Base-by-base conservation (phyloP, 345 rosid genomes). In the Gossypium bickii region DNA sequence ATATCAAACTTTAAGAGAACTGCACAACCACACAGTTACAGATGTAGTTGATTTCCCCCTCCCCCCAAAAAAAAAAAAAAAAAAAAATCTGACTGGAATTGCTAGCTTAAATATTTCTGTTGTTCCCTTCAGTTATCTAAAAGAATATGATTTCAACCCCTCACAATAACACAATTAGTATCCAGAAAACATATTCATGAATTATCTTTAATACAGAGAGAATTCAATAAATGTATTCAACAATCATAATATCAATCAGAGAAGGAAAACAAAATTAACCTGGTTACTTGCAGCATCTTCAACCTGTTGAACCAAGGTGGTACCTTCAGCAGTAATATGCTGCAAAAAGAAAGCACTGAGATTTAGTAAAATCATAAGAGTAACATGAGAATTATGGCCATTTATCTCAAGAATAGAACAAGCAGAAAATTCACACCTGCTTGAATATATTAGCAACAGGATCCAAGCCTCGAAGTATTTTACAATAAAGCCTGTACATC, bases 261-360 rank as follows among this genome's bases (percentile, higher is more conserved):
- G 15, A 11, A 64, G 51, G 11, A 63, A 9, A 77, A 8, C 25
- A 16, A 0, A 10, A 45, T 22, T 20, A 74, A 91, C 96, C 94
- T 90, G 93, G 82, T 78, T 90, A 74, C 87, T 90, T 51, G 92
- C 94, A 27, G 97, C 92, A 76, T 96, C 98, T 81, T 96, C 99
- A n/a, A 97, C 98, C 74, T 90, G 99, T 77, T 92, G 97, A 78
- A 96, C 92, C 79, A 93, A 87, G 64, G 87, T 85, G 10, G 88
- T 88, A 47, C 98, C 98, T 83, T 93, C 98, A 17, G 90, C 86
- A 71, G 95, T 90, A 74, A 96, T 88, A 80, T 96, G 97, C 98
- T 93, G 88, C 72, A 79, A 44, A 18, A 82, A 49, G 38, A 13
- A 66, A 25, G 3, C 11, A 13, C 63, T 63, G 59, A 70, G 24